These are phyloP conservation scores for Leccinum aurantiacum DNA, from an alignment of 768 basidiomycete species.

Conservation along the genomic window DNA sequence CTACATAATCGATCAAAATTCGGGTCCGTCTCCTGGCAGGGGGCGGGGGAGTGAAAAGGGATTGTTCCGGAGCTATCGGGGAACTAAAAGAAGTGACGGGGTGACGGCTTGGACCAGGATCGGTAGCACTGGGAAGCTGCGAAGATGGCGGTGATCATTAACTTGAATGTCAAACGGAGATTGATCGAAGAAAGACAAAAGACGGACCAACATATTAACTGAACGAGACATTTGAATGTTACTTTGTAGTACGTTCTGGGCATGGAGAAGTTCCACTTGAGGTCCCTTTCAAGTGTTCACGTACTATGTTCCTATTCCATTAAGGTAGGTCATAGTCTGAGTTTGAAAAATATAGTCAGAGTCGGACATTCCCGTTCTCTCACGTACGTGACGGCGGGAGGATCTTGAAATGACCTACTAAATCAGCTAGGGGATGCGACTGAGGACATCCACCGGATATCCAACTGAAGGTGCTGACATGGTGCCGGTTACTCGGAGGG, in stretches of 20 bases:
- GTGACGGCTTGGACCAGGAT: conserved; percentile 9
- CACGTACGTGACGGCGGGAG: neutral
- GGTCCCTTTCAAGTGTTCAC: neutral
- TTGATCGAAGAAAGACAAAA: conserved; percentile 5
- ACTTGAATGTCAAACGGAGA: neutral
- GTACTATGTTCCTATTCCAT: neutral
- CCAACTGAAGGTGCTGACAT: neutral
- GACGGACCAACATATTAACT: conserved; percentile 20
- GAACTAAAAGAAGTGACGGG: conserved; percentile 7
- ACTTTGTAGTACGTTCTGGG: neutral
- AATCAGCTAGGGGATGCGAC: too few relatives aligned
- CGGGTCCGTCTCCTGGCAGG: conserved; percentile 12
- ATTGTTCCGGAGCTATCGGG: conserved; percentile 11
- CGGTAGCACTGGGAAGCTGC: conserved; percentile 2
- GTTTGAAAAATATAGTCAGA: neutral
- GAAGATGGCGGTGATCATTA: conserved; percentile 4
- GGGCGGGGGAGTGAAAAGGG: conserved; percentile 33
- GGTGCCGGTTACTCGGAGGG: too few relatives aligned
- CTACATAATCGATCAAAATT: conserved; percentile 17
- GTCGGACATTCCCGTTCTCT: neutral
- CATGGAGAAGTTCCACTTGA: neutral
- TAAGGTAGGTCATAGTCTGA: neutral
- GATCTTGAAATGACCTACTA: too few relatives aligned
- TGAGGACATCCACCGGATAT: too few relatives aligned
- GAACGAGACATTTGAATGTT: conserved; percentile 11